phyloP scores from a whole-genome alignment of 129 eudicot species.

The Flaveria ramosissima region DNA sequence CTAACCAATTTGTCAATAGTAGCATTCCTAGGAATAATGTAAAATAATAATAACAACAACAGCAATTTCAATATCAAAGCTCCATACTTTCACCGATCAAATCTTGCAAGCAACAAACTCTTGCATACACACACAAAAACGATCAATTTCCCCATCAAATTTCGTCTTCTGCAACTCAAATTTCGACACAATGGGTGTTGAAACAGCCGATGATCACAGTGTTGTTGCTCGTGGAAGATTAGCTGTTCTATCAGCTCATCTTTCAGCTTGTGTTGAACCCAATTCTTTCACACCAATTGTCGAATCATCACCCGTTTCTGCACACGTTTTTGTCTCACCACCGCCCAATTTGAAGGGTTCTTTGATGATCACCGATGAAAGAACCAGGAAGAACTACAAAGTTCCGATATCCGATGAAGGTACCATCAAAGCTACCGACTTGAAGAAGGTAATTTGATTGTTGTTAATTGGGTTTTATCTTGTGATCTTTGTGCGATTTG shows the following conservation, averaged over 20 bases:
- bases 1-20: slow-evolving; percentile 23
- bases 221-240: slow-evolving; percentile 62
- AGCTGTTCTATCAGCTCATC: slow-evolving; percentile 76
- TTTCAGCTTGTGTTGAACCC: slow-evolving; percentile 47
- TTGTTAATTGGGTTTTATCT: slow-evolving; percentile 1
- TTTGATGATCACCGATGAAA: slow-evolving; percentile 60
- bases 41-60: background rate
- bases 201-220: slow-evolving; percentile 25
- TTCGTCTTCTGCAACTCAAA: background rate
- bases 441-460: slow-evolving; percentile 62
- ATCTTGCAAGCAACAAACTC: slow-evolving; percentile 34
- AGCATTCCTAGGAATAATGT: slow-evolving; percentile 28
- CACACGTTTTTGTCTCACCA: slow-evolving; percentile 60
- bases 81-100: slow-evolving; percentile 21
- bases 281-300: slow-evolving; percentile 36
- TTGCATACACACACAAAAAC: background rate
- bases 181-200: slow-evolving; percentile 30
- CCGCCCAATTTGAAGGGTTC: slow-evolving; percentile 67
- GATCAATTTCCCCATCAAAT: background rate
- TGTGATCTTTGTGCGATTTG: slow-evolving; percentile 13
- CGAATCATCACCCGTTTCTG: slow-evolving; percentile 46
- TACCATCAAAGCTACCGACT: slow-evolving; percentile 80
- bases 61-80: background rate
- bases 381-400: slow-evolving; percentile 75
- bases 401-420: slow-evolving; percentile 76